A percentile compares a stretch with the other conserved stretches of the same genome.
phyloP scores from a whole-genome alignment of 441 rosid genomes.

The Euphorbia celastroides region DNA sequence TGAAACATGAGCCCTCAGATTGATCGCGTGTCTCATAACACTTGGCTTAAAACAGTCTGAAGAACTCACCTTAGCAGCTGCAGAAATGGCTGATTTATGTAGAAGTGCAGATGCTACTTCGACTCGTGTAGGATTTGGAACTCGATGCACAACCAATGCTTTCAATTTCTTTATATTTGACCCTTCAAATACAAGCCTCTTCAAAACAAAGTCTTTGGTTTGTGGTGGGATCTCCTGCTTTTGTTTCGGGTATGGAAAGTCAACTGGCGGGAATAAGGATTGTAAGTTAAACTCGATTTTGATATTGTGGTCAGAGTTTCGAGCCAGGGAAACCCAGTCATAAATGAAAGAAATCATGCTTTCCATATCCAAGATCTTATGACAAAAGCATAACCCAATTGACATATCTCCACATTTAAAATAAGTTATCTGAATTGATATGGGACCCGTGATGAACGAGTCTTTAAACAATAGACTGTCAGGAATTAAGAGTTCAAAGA shows the following conservation, averaged over 20 bases:
- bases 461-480: neutral
- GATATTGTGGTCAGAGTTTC: neutral
- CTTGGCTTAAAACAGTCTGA: neutral
- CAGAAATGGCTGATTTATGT: neutral
- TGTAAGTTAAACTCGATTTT: constrained; percentile 8
- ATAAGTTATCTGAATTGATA: constrained; percentile 23
- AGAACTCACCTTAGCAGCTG: neutral
- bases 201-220: constrained; percentile 2
- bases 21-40: neutral
- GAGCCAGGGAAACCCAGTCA: constrained; percentile 18
- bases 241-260: neutral
- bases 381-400: constrained; percentile 20
- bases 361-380: constrained; percentile 21
- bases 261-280: constrained; percentile 17
- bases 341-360: constrained; percentile 16
- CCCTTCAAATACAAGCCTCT: constrained; percentile 18
- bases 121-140: too few relatives aligned
- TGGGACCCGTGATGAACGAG: neutral
- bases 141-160: constrained; percentile 5
- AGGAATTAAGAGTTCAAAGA: neutral
- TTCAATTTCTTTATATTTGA: constrained; percentile 12
- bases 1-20: neutral
- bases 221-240: neutral
- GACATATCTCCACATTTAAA: constrained; percentile 26
- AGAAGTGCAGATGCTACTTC: neutral